phyloP scores from a whole-genome alignment of 495 filamentous ascomycete genomes.

The Collariella sp. region DNA sequence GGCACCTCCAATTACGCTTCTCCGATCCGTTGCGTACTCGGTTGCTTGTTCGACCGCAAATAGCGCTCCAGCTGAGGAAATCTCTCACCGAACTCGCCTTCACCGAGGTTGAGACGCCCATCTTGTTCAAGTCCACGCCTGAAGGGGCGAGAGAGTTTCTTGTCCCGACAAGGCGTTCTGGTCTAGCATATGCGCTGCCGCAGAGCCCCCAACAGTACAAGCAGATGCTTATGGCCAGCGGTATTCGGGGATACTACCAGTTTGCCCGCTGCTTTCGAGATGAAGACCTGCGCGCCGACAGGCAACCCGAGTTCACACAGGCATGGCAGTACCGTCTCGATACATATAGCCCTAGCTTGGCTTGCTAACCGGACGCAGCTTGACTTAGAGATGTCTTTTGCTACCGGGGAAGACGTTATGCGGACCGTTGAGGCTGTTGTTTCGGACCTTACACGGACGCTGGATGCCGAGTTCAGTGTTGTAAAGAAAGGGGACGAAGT shows the following conservation, averaged over 20 bases:
- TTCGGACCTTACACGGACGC: slow-evolving; percentile 43
- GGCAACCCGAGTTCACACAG: slow-evolving; percentile 97
- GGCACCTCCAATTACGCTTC: slow-evolving; percentile 79
- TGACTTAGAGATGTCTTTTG: slow-evolving; percentile 88
- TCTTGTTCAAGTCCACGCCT: slow-evolving; percentile 95
- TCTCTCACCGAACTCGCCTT: slow-evolving; percentile 50
- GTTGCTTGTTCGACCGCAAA: slow-evolving; percentile 47
- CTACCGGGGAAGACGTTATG: slow-evolving; percentile 67
- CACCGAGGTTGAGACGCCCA: slow-evolving; percentile 78
- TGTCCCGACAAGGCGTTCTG: slow-evolving; percentile 70
- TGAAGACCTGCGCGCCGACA: slow-evolving; percentile 84
- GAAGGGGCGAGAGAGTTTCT: slow-evolving; percentile 93
- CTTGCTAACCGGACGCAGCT: slow-evolving; percentile 45
- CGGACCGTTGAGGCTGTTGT: slow-evolving; percentile 56
- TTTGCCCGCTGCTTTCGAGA: slow-evolving; percentile 94
- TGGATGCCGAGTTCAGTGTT: slow-evolving; percentile 32
- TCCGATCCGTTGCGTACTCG: slow-evolving; percentile 54
- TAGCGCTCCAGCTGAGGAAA: slow-evolving; percentile 45
- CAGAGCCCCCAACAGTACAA: slow-evolving; percentile 99
- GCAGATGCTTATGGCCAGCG: slow-evolving; percentile 92
- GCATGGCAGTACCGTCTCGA: slow-evolving; percentile 31
- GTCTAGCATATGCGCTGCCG: slow-evolving; percentile 78
- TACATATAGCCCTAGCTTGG: not conserved
- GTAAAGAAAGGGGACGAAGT: slow-evolving; percentile 11
- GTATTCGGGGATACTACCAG: slow-evolving; percentile 75